phyloP scores from a whole-genome alignment of 345 rosid genomes.

The Salix koriyanagi region DNA sequence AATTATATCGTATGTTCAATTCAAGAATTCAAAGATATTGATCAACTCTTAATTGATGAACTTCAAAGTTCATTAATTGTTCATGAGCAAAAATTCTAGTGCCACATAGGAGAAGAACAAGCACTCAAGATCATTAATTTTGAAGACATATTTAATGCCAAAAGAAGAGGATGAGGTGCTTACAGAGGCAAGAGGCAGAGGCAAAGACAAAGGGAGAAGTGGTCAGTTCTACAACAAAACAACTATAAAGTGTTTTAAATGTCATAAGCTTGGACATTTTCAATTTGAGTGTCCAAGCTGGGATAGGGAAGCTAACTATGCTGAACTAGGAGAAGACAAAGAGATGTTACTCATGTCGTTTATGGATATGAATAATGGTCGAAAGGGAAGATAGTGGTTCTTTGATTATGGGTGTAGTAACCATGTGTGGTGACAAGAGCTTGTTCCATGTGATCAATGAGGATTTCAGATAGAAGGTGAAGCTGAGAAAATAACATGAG shows the following conservation, averaged over 20 bases:
- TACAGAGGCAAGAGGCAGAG: too few species aligned
- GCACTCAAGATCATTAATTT: neutral
- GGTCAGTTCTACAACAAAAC: neutral
- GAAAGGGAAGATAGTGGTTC: neutral
- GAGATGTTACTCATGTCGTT: neutral
- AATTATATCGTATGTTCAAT: too few species aligned
- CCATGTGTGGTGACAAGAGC: too few species aligned
- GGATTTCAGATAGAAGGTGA: too few species aligned
- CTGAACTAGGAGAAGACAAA: neutral
- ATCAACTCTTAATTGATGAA: neutral
- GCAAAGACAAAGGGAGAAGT: neutral
- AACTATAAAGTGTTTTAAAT: neutral
- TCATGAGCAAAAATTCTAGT: neutral
- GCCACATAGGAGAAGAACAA: neutral
- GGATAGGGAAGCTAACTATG: neutral
- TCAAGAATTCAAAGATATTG: neutral
- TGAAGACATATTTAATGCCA: neutral
- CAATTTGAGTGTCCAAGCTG: neutral
- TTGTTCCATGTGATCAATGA: too few species aligned
- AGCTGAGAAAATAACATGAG: too few species aligned
- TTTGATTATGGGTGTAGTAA: too few species aligned
- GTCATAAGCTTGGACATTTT: neutral
- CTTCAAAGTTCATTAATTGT: neutral
- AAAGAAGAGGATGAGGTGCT: neutral
- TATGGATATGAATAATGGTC: neutral